A percentile compares a stretch with the other conserved stretches of the same genome.
These are phyloP conservation scores for Myxozyma nipponensis DNA, from an alignment of 805 yeast genomes.

Conservation along the genomic window DNA sequence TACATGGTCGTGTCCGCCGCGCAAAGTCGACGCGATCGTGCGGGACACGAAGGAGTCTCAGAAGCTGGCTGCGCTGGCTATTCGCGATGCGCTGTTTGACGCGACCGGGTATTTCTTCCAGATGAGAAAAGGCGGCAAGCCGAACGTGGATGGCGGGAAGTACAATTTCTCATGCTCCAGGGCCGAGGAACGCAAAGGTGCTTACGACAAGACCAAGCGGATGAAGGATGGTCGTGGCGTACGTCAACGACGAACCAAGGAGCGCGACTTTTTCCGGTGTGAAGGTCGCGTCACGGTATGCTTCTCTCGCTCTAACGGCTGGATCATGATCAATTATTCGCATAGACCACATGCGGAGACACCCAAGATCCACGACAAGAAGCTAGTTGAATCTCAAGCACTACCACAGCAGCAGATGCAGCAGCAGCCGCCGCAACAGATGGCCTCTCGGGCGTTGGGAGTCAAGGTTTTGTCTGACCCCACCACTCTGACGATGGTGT, in stretches of 20 bases:
- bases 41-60: slow-evolving; percentile 26
- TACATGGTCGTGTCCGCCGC: slow-evolving; percentile 20
- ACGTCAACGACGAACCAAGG: slow-evolving; percentile 25
- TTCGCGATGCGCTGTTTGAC: slow-evolving; percentile 25
- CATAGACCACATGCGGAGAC: slow-evolving; percentile 24
- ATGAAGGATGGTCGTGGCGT: slow-evolving; percentile 27
- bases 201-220: slow-evolving; percentile 26
- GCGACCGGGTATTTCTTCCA: slow-evolving; percentile 25
- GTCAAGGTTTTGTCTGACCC: not conserved
- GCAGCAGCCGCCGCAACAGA: slow-evolving; percentile 1
- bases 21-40: slow-evolving; percentile 26
- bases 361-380: slow-evolving; percentile 25
- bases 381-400: not conserved
- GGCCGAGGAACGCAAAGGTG: slow-evolving; percentile 26
- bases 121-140: slow-evolving; percentile 25
- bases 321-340: slow-evolving; percentile 24
- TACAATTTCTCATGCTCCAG: slow-evolving; percentile 26
- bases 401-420: not conserved
- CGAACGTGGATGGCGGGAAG: slow-evolving; percentile 27
- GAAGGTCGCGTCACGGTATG: slow-evolving; percentile 24
- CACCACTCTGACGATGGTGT: not conserved
- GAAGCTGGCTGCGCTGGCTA: slow-evolving; percentile 24
- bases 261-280: slow-evolving; percentile 23
- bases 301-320: slow-evolving; percentile 22
- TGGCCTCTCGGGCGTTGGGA: not conserved